Evolutionary conservation across 805 yeast genomes (phyloP).

Genomic region (Pichia sporocuriosa): DNA sequence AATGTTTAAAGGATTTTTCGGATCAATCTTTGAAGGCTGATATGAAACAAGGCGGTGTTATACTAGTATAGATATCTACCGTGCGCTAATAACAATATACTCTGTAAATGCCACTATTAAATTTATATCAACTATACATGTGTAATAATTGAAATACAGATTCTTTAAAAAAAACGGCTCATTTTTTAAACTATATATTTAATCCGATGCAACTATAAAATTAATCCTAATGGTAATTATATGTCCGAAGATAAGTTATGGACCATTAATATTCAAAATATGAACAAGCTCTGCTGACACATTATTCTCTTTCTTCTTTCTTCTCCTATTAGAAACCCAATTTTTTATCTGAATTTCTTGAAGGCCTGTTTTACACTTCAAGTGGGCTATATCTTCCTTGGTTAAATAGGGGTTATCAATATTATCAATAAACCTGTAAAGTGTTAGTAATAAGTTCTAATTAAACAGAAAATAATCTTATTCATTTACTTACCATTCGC

Average conservation of each 20-base stretch:
- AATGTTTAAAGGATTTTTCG: no score
- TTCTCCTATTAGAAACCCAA: slow-evolving; percentile 11
- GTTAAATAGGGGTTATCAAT: slow-evolving; percentile 10
- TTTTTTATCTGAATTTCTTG: slow-evolving; percentile 10
- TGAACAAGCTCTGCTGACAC: not conserved
- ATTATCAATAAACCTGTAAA: slow-evolving; percentile 8
- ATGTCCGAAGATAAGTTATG: no score
- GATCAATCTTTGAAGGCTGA: no score
- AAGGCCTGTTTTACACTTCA: not conserved
- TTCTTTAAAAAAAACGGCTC: no score
- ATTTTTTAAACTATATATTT: not conserved
- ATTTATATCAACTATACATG: no score
- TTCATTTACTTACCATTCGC: slow-evolving; percentile 5
- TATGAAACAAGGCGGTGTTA: not conserved
- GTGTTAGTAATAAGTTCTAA: not conserved
- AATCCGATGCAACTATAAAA: not conserved
- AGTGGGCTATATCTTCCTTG: slow-evolving; percentile 5
- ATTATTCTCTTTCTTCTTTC: slow-evolving; percentile 4
- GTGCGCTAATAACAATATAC: no score
- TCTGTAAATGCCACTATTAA: no score
- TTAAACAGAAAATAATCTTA: not conserved
- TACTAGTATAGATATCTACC: no score
- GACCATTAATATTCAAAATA: not conserved
- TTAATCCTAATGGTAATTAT: no score
- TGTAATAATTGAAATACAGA: no score